Evolutionary conservation across 176 grass and related monocot species (phyloP), one percentile per base, ranked within the genome.

Genomic region (Alopecurus myosuroides): DNA sequence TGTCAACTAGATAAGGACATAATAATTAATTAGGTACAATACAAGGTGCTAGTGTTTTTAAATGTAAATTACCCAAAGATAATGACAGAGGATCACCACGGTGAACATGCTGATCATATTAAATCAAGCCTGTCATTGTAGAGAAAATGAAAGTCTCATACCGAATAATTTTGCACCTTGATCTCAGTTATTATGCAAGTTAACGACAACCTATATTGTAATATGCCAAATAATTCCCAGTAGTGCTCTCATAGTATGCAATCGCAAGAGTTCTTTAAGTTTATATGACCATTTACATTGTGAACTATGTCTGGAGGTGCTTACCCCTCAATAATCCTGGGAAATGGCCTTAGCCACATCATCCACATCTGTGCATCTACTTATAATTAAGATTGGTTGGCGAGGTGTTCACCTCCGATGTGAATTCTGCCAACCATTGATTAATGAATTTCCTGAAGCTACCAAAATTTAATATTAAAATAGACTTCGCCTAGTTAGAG

Each of bases 361-460:
- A 77, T 77, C 49, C 3, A 22, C 77, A 77, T 77, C 2, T 67
- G 78, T 25, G 45, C 56, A 86, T 50, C 45, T 33, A 31, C 44
- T 74, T 20, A 74, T 74, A 31, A 74, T 31, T 74, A 74, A 50
- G 71, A 30, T 37, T 75, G 28, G 76, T 84, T 85, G 76, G 81
- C 56, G 51, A 9, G 34, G 34, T 79, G 56, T 80, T 63, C 34
- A 20, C 26, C 36, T 85, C 26, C 0, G 57, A 88, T 74, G 74
- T 80, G 55, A 74, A 75, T 66, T 48, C 68, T 67, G 73, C 46
- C 58, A 80, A 29, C 76, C 55, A 67, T 57, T 57, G 20, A 58
- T 76, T 68, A 44, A 45, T 40, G 20, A 36, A 74, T 60, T 57
- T 79, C 44, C 20, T 28, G 66, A 52, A 13, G 12, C 51, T 48